Conservation (phyloP, 495 filamentous ascomycete genomes). For the Gamarada debralockiae region DNA sequence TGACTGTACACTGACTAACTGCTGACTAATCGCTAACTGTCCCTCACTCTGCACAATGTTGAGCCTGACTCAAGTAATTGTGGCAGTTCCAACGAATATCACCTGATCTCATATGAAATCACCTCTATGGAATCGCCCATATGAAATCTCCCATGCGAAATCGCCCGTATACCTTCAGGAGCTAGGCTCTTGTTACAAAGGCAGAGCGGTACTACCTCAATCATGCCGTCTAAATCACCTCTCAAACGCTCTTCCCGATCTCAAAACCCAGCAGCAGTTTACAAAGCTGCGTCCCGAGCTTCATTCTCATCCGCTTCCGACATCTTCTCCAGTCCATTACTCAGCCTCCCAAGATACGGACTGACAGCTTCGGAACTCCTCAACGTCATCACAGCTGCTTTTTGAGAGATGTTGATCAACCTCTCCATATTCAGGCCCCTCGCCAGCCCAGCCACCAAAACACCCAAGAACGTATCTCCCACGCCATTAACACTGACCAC, state of each 20-base stretch:
- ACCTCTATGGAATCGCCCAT: too few relatives aligned
- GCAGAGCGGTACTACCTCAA: too few relatives aligned
- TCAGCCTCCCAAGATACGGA: constrained; percentile 14
- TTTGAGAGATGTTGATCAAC: constrained; percentile 50
- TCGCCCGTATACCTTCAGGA: too few relatives aligned
- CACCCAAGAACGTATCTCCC: constrained; percentile 88
- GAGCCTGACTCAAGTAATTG: too few relatives aligned
- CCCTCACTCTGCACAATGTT: too few relatives aligned
- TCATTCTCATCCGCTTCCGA: not conserved
- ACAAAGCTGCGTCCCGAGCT: not conserved
- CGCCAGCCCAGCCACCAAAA: constrained; percentile 63
- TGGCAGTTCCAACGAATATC: too few relatives aligned
- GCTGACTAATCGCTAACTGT: too few relatives aligned
- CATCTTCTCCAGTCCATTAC: not conserved
- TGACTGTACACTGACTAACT: too few relatives aligned
- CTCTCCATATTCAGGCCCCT: constrained; percentile 41
- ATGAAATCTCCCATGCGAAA: too few relatives aligned
- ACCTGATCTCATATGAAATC: too few relatives aligned
- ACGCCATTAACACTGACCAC: constrained; percentile 91
- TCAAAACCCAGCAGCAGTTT: not conserved
- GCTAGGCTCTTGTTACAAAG: too few relatives aligned
- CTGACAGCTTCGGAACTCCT: constrained; percentile 70
- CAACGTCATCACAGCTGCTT: constrained; percentile 72
- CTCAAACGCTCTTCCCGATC: not conserved
- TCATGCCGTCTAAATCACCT: too few relatives aligned